phyloP scores from a whole-genome alignment of 2,329 filamentous ascomycete genomes.

The Sporothrix brunneoviolacea region DNA sequence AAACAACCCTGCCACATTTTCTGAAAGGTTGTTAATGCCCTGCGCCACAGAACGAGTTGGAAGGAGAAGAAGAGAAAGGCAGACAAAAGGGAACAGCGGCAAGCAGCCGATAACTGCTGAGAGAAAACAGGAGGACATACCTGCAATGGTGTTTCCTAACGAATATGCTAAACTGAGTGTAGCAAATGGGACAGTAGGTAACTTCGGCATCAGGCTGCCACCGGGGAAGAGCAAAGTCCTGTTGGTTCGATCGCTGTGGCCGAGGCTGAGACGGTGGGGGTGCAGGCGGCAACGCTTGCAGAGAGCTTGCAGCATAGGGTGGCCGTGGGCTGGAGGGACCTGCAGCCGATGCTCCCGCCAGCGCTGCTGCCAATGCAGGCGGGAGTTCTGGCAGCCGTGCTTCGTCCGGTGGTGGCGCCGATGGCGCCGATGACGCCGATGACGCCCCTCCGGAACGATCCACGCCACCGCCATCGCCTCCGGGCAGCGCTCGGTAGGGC shows the following conservation, averaged over 20 bases:
- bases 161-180: constrained; percentile 72
- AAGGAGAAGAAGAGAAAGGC: neutral
- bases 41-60: neutral
- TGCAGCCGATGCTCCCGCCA: too few relatives aligned
- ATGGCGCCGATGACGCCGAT: neutral
- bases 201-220: constrained; percentile 90
- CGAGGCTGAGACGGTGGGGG: too few relatives aligned
- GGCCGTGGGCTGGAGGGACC: too few relatives aligned
- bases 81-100: neutral
- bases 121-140: constrained; percentile 34
- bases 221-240: constrained; percentile 55
- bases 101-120: neutral
- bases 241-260: neutral
- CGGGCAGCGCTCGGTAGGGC: too few relatives aligned
- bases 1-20: constrained; percentile 92
- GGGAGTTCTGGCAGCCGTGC: too few relatives aligned
- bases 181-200: constrained; percentile 77
- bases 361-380: too few relatives aligned
- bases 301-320: too few relatives aligned
- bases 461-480: too few relatives aligned
- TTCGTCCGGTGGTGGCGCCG: neutral
- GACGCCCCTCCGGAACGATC: neutral
- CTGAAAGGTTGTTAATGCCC: constrained; percentile 31
- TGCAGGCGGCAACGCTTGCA: too few relatives aligned
- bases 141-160: constrained; percentile 91